These are phyloP conservation scores for Pleodorina starrii DNA, from an alignment of 139 green algal genomes.

Conservation along the genomic window DNA sequence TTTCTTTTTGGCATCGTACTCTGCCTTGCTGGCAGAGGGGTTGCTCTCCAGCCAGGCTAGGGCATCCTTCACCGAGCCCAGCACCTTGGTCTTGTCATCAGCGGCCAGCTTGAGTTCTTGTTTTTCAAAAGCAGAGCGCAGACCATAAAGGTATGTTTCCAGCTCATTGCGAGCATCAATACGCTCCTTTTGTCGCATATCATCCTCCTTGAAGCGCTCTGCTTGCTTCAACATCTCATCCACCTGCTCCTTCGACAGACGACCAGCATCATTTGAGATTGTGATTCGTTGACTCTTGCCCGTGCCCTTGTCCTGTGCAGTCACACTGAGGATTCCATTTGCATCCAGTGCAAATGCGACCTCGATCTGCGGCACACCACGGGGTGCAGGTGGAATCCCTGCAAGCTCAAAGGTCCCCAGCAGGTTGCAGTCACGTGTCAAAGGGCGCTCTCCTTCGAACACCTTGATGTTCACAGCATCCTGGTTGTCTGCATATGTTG, in stretches of 20 bases:
- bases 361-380: conserved; percentile 96
- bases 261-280: conserved; percentile 88
- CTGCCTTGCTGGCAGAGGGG: background rate
- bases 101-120: too few relatives aligned
- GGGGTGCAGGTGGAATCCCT: conserved; percentile 95
- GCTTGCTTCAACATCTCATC: conserved; percentile 70
- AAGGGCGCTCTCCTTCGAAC: conserved; percentile 89
- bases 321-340: conserved; percentile 97
- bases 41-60: conserved; percentile 79
- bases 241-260: conserved; percentile 71
- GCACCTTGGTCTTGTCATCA: too few relatives aligned
- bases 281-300: conserved; percentile 91
- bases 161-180: conserved; percentile 75
- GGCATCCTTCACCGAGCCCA: conserved; percentile 82
- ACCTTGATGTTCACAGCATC: conserved; percentile 89
- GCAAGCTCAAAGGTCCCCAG: conserved; percentile 96
- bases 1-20: background rate
- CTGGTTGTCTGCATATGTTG: conserved; percentile 97
- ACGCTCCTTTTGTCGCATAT: conserved; percentile 91
- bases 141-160: too few relatives aligned
- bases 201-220: conserved; percentile 97
- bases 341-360: conserved; percentile 96
- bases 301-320: conserved; percentile 92
- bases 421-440: conserved; percentile 92
- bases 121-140: too few relatives aligned